Evolutionary conservation across 2,329 filamentous ascomycete species (phyloP), one percentile per base, ranked within the genome.

Genomic region (Aspergillus sp.): DNA sequence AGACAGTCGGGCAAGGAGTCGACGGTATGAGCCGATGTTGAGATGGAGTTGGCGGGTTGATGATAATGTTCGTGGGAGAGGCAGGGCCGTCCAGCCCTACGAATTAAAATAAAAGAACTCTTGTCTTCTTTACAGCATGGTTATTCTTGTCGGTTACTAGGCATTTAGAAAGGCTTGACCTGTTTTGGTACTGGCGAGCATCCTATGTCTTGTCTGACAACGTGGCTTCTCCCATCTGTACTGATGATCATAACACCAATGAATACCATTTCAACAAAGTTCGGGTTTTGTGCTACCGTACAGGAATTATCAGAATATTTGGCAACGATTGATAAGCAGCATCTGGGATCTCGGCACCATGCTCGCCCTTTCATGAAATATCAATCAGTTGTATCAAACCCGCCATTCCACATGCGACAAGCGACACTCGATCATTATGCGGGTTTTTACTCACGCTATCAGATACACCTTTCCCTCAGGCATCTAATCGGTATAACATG

Each of bases 41-140:
- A 73, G 67, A 71, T 72, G 71, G 71, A 74, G 71, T 74, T 75
- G 68, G 70, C 67, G 69, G 72, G 71, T 74, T 74, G 72, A 56
- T 55, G 53, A 72, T 73, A 70, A 74, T 72, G 71, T 73, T 75
- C 69, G 69, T 73, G 71, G 72, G 71, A 73, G 71, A 74, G 69
- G 71, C 71, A 72, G 72, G 72, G 72, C 70, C 71, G 65, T 59
- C 65, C 67, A 71, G 71, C 72, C 72, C 71, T 72, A 74, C 70
- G 72, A 74, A 74, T 74, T 68, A 70, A 73, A 73, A 73, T 67
- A 71, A 66, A 70, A 67, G 67, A 65, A 66, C 61, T 65, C 70
- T 62, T 67, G 57, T 66, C 60, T 56, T 66, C 67, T 67, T 67
- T 69, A 65, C 67, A 68, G 61, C 66, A 62, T 65, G 67, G 60